These are phyloP conservation scores for Hymenoscyphus repandus DNA, from an alignment of 2,329 filamentous ascomycete species.

Conservation along the genomic window DNA sequence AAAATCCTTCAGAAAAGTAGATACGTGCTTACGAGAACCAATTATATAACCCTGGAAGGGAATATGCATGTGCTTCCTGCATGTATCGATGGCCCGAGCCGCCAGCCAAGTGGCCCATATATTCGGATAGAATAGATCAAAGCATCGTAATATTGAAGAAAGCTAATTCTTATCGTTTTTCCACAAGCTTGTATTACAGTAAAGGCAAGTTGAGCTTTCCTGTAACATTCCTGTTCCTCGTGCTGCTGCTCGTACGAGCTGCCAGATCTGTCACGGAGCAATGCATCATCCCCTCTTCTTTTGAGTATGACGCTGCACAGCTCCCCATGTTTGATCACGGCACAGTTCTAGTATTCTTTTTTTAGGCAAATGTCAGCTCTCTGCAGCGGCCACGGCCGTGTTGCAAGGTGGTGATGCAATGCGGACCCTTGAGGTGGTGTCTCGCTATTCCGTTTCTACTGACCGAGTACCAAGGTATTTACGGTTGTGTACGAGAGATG, in stretches of 20 bases:
- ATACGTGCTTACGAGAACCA: too few relatives aligned
- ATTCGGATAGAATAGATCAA: too few relatives aligned
- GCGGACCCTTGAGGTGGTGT: neutral
- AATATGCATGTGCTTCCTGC: too few relatives aligned
- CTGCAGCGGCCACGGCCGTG: conserved; percentile 3
- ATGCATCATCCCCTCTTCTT: neutral
- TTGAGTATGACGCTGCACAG: neutral
- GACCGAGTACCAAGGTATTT: conserved; percentile 3
- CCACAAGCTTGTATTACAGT: too few relatives aligned
- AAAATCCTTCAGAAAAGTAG: too few relatives aligned
- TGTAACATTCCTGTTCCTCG: too few relatives aligned
- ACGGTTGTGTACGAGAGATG: neutral
- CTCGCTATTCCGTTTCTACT: neutral
- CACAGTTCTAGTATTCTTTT: neutral
- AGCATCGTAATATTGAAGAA: too few relatives aligned
- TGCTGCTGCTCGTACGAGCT: neutral
- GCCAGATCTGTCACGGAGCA: neutral
- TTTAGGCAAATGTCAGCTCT: conserved; percentile 6
- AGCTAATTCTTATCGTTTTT: too few relatives aligned
- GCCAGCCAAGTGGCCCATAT: too few relatives aligned
- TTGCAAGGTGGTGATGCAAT: neutral
- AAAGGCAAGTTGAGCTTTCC: too few relatives aligned
- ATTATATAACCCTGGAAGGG: too few relatives aligned
- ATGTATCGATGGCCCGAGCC: too few relatives aligned
- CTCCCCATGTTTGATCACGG: neutral